Evolutionary conservation across 108 stramenopile genomes (phyloP).

Genomic region (Poteriospumella lacustris): DNA sequence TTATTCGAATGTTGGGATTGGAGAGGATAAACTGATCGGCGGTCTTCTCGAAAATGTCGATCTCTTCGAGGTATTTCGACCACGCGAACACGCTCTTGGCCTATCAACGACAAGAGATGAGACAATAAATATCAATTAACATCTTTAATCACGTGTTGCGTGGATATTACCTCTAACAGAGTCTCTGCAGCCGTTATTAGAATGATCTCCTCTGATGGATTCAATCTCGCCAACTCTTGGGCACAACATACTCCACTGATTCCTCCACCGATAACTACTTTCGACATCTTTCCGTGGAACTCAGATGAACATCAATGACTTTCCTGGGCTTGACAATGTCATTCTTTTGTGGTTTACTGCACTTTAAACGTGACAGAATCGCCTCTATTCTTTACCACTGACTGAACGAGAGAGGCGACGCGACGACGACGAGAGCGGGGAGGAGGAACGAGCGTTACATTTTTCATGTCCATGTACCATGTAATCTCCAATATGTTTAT

Average conservation of each 20-base stretch:
- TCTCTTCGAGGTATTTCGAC: conserved; percentile 33
- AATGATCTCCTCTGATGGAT: background rate
- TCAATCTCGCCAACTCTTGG: conserved; percentile 20
- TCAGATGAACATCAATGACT: too few relatives aligned
- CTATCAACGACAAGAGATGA: conserved; percentile 32
- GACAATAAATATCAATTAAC: conserved; percentile 30
- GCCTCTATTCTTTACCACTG: too few relatives aligned
- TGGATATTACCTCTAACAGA: background rate
- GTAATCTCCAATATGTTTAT: too few relatives aligned
- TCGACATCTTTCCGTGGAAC: too few relatives aligned
- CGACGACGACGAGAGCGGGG: too few relatives aligned
- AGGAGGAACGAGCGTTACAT: too few relatives aligned
- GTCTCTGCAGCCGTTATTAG: conserved; percentile 28
- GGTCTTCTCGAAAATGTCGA: conserved; percentile 33
- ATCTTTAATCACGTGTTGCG: background rate
- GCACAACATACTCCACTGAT: conserved; percentile 29
- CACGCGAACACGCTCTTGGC: conserved; percentile 27
- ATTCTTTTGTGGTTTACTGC: too few relatives aligned
- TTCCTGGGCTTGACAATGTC: too few relatives aligned
- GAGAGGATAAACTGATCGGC: conserved; percentile 31
- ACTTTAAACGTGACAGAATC: too few relatives aligned
- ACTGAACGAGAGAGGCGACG: too few relatives aligned
- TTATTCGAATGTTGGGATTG: conserved; percentile 33
- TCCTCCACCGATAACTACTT: conserved; percentile 31
- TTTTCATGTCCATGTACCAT: too few relatives aligned